Evolutionary conservation across 371 early-diverging fungal genomes (phyloP), one percentile per base, ranked within the genome.

Genomic region (Nematocida ausubeli): DNA sequence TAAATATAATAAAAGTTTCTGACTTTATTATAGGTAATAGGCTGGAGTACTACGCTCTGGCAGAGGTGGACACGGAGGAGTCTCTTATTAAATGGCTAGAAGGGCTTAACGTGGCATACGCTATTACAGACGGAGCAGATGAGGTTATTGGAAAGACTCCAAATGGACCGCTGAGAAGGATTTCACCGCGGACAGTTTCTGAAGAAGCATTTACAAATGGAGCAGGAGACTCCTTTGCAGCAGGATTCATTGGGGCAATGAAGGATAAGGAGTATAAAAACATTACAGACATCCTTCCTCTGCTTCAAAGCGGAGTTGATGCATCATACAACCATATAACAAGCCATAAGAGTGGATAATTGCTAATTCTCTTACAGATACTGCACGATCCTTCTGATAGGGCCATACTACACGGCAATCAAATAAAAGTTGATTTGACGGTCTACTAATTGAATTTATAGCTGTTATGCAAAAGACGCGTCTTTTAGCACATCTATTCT

Each of bases 11-110:
- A 52, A 37, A 24, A 9, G 12, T 49, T 28, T 66, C 65, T 19
- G 78, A 75, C 65, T 75, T 75, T 67, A 37, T 75, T 9, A 75
- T 75, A 34, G 78, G 78, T 30, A 75, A 75, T 66, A 64, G 37
- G 39, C 9, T 14, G 9, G 78, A 75, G 65, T 75, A 66, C 56
- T 75, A 40, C 32, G 66, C 14, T 35, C 65, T 75, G 22, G 66
- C 40, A 12, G 55, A 39, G 4, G 26, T 0, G 14, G 32, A 19
- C 28, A 63, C 66, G 32, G 58, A 56, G 26, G 47, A 37, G 42
- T 35, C 26, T 14, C 55, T 75, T 19, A 7, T 67, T 19, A 28
- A 14, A 12, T 57, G 58, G 65, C 56, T 75, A 39, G 78, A 65
- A 42, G 16, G 3, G 4, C 51, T 75, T 0, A 37, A 51, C 24